Evolutionary conservation across 148 eudicot species (phyloP), one percentile per base, ranked within the genome.

Genomic region (Vaccinium corymbosum): DNA sequence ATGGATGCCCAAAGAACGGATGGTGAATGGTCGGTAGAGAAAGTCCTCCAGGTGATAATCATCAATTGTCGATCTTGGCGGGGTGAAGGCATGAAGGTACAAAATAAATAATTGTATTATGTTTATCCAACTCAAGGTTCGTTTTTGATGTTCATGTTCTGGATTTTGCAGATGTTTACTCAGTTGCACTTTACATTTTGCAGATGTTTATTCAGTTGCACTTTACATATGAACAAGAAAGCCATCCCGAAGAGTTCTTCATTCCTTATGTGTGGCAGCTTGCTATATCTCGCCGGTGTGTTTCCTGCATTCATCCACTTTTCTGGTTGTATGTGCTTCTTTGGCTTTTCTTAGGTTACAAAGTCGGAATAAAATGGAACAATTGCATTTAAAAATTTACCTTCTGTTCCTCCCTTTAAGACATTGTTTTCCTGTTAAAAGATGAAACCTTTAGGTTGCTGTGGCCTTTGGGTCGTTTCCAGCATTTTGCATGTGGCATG

Each of bases 141-240:
- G 0, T 46, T 48, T 46, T 35, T 68, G 9, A 56, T 78, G 46
- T 82, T 82, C 8, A n/a, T 20, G 19, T 27, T 78, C 52, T 49
- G 13, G 74, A 17, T 50, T 81, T 57, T 62, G 53, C 17, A 35
- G 38, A 35, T 35, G 38, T 35, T 35, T 35, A 35, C 38, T 35
- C 38, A 35, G 38, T 35, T 35, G 38, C 38, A 35, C 38, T 32
- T 51, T 70, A 62, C 35, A 82, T 80, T 61, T 80, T 79, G 25
- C 91, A 96, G 99, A 90, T 93, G 94, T 96, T 94, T 83, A 91
- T 91, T 79, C 98, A 93, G 81, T 80, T 94, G 68, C 94, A 94
- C 79, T 96, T 94, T 86, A 96, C 99, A 53, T 96, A 96, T 88
- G 99, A 96, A 87, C 99, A 96, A 96, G 99, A 96, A 84, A 96